Base-by-base conservation (phyloP, 2,329 filamentous ascomycete genomes). In the Xylaria arbuscula region DNA sequence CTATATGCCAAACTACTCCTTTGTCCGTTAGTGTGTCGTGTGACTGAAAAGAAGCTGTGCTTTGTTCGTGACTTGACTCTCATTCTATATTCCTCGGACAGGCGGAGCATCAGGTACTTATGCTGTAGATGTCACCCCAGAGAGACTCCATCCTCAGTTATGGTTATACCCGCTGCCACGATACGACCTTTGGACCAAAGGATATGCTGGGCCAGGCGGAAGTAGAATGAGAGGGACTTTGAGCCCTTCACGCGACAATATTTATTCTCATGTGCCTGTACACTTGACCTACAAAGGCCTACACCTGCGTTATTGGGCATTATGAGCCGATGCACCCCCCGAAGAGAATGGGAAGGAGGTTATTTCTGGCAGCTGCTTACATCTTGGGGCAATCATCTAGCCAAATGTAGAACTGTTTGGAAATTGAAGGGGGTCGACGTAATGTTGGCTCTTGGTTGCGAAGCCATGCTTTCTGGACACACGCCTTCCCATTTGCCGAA, bases 341-440 rank as follows among this genome's bases (percentile, higher is more conserved):
- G 50, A 53, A n/a, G 24, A 53, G 22, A 34, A 17, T 13, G 50
- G 50, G 42, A 53, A 36, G 50, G 34, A 10, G n/a, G 13, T 57
- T 11, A 13, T 57, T 57, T 57, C 38, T 57, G 54, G 19, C 38
- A 57, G 54, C 38, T 57, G 22, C 19, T 45, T 57, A 57, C 38
- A 57, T 57, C 36, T n/a, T 45, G 38, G 19, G 17, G 54, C 17
- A 42, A 13, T 7, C 38, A 45, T 57, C 38, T 45, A 24, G 11
- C 54, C 38, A 19, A 28, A 32, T 57, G 54, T 32, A 57, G 54
- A 45, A 36, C 54, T 3, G 22, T 17, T 9, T 22, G 36, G 9
- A 57, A 28, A 10, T 28, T 28, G 22, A 57, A 24, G 36, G 38
- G 54, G 6, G 19, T 6, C 24, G 9, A 34, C 24, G 24, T 32